phyloP scores from a whole-genome alignment of 306 rosid species.

The Dryas octopetala region DNA sequence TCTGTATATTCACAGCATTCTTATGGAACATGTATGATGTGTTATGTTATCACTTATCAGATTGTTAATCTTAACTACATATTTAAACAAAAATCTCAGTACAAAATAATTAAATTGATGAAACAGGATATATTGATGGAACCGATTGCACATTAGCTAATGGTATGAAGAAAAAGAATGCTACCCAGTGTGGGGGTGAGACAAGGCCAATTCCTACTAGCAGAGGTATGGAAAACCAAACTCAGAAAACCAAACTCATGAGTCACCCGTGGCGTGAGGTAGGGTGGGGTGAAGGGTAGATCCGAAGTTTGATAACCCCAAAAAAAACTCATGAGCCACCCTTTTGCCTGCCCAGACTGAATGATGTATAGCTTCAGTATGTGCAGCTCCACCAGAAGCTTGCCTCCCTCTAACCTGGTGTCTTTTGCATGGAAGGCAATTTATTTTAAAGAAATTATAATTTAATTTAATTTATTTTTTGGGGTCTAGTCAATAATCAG shows the following conservation, averaged over 20 bases:
- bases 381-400: neutral
- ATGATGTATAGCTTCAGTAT: neutral
- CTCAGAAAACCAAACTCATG: neutral
- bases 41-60: too few relatives aligned
- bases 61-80: too few relatives aligned
- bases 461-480: neutral
- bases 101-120: neutral
- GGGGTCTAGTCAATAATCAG: conserved; percentile 20
- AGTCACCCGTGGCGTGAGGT: conserved; percentile 2
- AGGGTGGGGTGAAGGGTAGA: neutral
- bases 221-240: neutral
- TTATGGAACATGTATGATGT: too few relatives aligned
- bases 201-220: neutral
- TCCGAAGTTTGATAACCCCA: neutral
- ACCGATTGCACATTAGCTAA: neutral
- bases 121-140: neutral
- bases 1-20: neutral
- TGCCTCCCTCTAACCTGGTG: neutral
- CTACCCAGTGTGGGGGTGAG: neutral
- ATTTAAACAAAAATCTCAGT: too few relatives aligned
- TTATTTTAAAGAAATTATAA: neutral
- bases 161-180: neutral
- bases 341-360: neutral
- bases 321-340: neutral
- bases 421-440: neutral